Evolutionary conservation across 2,329 filamentous ascomycete genomes (phyloP), one percentile per base, ranked within the genome.

Genomic region (Trichoderma gracile): DNA sequence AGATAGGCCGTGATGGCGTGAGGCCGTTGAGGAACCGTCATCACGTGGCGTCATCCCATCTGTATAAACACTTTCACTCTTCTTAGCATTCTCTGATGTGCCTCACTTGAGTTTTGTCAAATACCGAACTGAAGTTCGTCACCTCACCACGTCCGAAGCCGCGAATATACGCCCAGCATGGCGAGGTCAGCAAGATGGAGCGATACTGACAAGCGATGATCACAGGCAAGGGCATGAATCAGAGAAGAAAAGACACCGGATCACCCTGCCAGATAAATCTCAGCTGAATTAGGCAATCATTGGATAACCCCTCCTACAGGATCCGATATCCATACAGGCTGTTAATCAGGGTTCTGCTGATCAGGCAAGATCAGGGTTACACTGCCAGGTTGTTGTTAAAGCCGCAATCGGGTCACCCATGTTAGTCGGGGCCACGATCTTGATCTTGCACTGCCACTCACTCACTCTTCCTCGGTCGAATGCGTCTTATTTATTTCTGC

Each of bases 401-500:
- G 2, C 7, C n/a, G 27, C 27, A 14, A 2, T 12, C 27, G 19
- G 38, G 19, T 27, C 53, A 55, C 17, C 38, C 46, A 40, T 50
- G 47, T n/a, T 21, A 53, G 19, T 61, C 23, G n/a, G 33, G 38
- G 38, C 40, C 19, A 27, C n/a, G 19, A 46, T 17, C 8, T 27
- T 23, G 5, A 38, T 38, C 33, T 38, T 38, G 54, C 42, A 9
- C 19, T 46, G 40, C 25, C 6, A 10, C 33, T 25, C 6, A 10
- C 33, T 25, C 23, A 33, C 12, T 21, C 42, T 30, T 42, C 40
- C 46, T 21, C 15, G 15, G 17, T 33, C 23, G 9, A 33, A 15
- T 46, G 54, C 19, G 54, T 23, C 25, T 57, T 57, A 19, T 33
- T 43, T 25, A 62, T 54, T 46, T 15, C 33, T 33, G 59, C 49